Evolutionary conservation across 2,329 filamentous ascomycete species (phyloP).

Genomic region (Pseudogymnoascus sp.): DNA sequence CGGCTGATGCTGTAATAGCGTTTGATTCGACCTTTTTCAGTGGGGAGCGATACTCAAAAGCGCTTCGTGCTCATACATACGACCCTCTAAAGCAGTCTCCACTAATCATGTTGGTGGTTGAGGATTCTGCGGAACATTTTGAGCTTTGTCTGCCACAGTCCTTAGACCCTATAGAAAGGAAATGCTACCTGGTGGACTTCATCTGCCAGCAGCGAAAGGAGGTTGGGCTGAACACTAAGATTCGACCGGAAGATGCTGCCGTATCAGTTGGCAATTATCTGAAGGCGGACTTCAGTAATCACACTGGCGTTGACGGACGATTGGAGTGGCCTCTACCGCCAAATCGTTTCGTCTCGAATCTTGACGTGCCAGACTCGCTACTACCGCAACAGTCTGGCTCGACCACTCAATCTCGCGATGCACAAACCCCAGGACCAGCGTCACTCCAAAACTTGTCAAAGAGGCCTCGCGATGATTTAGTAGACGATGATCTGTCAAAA

Average conservation of each 20-base stretch:
- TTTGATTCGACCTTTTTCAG: slow-evolving; percentile 11
- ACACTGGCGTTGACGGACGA: background rate
- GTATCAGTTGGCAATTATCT: slow-evolving; percentile 20
- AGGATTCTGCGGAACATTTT: slow-evolving; percentile 28
- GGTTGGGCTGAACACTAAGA: slow-evolving; percentile 19
- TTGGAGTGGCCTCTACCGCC: slow-evolving; percentile 14
- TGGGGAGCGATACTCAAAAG: slow-evolving; percentile 4
- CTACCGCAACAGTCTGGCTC: slow-evolving; percentile 9
- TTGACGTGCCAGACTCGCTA: slow-evolving; percentile 7
- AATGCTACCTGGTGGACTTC: slow-evolving; percentile 20
- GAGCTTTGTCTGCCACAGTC: slow-evolving; percentile 21
- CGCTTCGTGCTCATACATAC: slow-evolving; percentile 7
- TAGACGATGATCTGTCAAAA: slow-evolving; percentile 7
- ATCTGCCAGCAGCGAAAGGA: slow-evolving; percentile 19
- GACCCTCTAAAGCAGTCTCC: slow-evolving; percentile 15
- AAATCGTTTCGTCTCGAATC: background rate
- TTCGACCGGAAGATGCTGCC: slow-evolving; percentile 21
- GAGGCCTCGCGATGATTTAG: slow-evolving; percentile 11
- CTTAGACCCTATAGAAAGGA: slow-evolving; percentile 17
- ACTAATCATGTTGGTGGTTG: slow-evolving; percentile 22
- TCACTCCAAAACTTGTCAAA: slow-evolving; percentile 11
- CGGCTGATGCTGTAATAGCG: slow-evolving; percentile 14
- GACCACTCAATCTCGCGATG: slow-evolving; percentile 15
- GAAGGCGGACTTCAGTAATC: background rate
- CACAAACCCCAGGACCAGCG: background rate